Base-by-base conservation (phyloP, 164 flowering plant species). In the Tetrastigma voinierianum region DNA sequence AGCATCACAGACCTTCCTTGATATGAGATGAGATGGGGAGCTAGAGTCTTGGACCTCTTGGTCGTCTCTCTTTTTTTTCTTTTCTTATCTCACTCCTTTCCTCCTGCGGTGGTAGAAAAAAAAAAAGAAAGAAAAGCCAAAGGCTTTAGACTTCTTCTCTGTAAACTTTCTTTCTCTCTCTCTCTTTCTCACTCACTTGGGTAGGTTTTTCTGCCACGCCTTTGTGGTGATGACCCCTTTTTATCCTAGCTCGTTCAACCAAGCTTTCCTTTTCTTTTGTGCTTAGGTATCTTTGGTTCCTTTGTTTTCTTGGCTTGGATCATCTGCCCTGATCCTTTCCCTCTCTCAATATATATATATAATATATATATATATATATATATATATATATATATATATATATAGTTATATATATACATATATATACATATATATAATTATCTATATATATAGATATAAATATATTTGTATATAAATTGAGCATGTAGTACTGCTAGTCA, bases 191-290 rank as follows among this genome's bases (percentile, higher is more conserved):
- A 60, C 54, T 52, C 64, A 61, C 48, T 75, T 67, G 73, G n/a
- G 65, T 61, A 62, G 70, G 67, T 68, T 79, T 57, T 61, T 63
- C 73, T 76, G 77, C 67, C 80, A 71, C 72, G 64, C 73, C 77
- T 69, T 77, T 67, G 82, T 76, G 69, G 61, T 20, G 57, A 69
- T 54, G 65, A 48, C 52, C 77, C 76, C 79, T 71, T 78, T 77
- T 77, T 78, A 71, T 70, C 72, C 68, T 59, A 48, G 16, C 58
- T 59, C n/a, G n/a, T n/a, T n/a, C 77, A 64, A 63, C 70, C 12
- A 55, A 67, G 52, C 55, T 64, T 64, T 66, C 60, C 71, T 69
- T 77, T 61, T 69, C 66, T 45, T 62, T 61, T 59, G 44, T 54
- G 67, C 60, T 71, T 74, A 59, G 75, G 74, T 73, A 63, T 70